A percentile compares a stretch with the other conserved stretches of the same genome.
phyloP scores from a whole-genome alignment of 331 rosid species.

The Malus hybrid region DNA sequence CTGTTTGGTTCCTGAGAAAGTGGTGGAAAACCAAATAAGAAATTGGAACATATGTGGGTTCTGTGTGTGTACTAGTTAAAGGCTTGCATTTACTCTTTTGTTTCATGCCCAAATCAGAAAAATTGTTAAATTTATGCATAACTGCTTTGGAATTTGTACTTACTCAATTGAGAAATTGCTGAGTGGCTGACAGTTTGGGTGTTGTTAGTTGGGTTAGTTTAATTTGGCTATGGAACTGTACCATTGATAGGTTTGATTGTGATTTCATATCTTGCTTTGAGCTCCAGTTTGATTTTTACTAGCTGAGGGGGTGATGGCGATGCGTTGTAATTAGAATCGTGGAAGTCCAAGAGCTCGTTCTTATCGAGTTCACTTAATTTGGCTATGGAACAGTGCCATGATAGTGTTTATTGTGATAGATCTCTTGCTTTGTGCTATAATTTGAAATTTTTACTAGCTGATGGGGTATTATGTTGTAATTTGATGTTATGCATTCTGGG shows the following conservation, averaged over 20 bases:
- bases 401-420: neutral
- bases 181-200: neutral
- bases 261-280: neutral
- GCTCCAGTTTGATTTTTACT: too few species aligned
- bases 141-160: neutral
- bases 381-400: too few species aligned
- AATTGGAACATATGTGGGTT: neutral
- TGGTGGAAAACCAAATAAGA: neutral
- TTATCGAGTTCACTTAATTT: too few species aligned
- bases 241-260: neutral
- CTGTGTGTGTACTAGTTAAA: neutral
- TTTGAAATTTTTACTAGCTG: neutral
- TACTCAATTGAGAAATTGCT: neutral
- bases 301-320: too few species aligned
- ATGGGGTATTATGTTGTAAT: neutral
- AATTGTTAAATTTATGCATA: neutral
- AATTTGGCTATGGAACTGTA: neutral
- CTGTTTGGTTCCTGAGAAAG: neutral
- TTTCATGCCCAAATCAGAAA: neutral
- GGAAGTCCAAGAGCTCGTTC: too few species aligned
- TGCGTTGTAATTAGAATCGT: too few species aligned
- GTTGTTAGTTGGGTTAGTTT: neutral
- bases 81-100: neutral
- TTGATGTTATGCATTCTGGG: neutral
- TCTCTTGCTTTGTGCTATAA: neutral